Evolutionary conservation across 345 rosid species (phyloP).

Genomic region (Camelina hispida): DNA sequence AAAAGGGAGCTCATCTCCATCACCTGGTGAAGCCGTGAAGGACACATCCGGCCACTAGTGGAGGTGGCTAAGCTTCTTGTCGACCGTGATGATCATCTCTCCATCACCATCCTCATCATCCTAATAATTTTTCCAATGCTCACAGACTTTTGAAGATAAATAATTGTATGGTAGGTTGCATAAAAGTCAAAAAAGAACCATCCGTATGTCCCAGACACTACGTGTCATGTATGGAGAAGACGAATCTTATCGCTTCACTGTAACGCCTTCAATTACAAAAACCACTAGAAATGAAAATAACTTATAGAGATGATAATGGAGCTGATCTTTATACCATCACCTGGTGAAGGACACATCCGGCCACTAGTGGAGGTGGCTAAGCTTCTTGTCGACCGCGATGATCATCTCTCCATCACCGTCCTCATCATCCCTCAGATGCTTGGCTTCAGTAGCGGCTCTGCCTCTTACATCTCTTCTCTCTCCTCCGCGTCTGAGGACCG

Average conservation of each 20-base stretch:
- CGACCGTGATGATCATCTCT: conserved; percentile 50
- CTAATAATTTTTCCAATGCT: not conserved
- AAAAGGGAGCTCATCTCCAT: conserved; percentile 51
- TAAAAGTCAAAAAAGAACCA: not conserved
- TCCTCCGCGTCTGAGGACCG: conserved; percentile 37
- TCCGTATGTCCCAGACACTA: not conserved
- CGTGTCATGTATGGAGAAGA: conserved; percentile 7
- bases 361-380: conserved; percentile 52
- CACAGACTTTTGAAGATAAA: not conserved
- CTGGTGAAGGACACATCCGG: conserved; percentile 57
- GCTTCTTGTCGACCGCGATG: conserved; percentile 49
- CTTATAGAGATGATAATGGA: conserved; percentile 28
- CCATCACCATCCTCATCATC: conserved; percentile 55
- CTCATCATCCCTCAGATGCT: conserved; percentile 48
- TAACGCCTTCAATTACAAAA: not conserved
- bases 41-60: conserved; percentile 53
- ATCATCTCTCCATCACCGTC: conserved; percentile 55
- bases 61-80: conserved; percentile 55
- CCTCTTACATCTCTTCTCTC: conserved; percentile 44
- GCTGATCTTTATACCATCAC: conserved; percentile 56
- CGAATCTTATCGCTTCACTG: conserved; percentile 13
- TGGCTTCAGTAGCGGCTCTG: conserved; percentile 9
- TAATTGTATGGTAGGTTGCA: not conserved
- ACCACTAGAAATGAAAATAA: not conserved
- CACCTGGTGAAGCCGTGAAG: conserved; percentile 56